Evolutionary conservation across 257 asterid genomes (phyloP).

Genomic region (Solanum rostratum): DNA sequence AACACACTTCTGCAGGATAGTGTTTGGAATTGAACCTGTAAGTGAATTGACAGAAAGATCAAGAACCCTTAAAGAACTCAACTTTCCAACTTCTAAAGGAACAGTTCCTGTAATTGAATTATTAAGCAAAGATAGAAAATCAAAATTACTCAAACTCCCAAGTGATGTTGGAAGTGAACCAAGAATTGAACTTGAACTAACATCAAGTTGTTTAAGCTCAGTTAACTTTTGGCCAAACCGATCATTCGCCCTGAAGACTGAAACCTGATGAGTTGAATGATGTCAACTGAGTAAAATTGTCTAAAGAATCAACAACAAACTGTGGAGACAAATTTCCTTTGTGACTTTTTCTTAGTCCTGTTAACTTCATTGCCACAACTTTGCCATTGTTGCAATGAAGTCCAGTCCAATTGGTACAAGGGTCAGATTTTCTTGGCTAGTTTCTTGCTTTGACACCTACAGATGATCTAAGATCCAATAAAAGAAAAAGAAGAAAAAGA

Average conservation of each 20-base stretch:
- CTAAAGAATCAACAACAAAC: conserved; percentile 48
- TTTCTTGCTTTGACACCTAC: conserved; percentile 40
- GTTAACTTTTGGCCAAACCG: conserved; percentile 44
- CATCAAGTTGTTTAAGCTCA: conserved; percentile 53
- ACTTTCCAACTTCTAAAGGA: conserved; percentile 41
- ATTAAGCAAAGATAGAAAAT: conserved; percentile 21
- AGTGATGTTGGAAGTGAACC: conserved; percentile 56
- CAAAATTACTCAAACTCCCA: conserved; percentile 31
- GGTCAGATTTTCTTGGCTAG: conserved; percentile 52
- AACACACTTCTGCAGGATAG: background rate
- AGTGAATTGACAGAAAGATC: conserved; percentile 45
- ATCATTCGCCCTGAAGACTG: conserved; percentile 32
- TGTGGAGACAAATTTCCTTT: conserved; percentile 21
- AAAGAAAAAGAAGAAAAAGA: conserved; percentile 1
- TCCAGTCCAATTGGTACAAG: conserved; percentile 68
- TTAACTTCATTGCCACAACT: conserved; percentile 30
- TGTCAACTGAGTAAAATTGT: conserved; percentile 19
- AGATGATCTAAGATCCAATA: conserved; percentile 53
- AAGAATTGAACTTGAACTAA: conserved; percentile 44
- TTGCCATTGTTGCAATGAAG: conserved; percentile 38
- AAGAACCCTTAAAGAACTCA: conserved; percentile 27
- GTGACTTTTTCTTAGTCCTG: conserved; percentile 35
- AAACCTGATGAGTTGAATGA: conserved; percentile 56
- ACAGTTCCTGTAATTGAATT: conserved; percentile 49
- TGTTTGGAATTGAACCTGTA: conserved; percentile 34